Base-by-base conservation (phyloP, 208 protist species). In the Acanthamoeba divionensis region DNA sequence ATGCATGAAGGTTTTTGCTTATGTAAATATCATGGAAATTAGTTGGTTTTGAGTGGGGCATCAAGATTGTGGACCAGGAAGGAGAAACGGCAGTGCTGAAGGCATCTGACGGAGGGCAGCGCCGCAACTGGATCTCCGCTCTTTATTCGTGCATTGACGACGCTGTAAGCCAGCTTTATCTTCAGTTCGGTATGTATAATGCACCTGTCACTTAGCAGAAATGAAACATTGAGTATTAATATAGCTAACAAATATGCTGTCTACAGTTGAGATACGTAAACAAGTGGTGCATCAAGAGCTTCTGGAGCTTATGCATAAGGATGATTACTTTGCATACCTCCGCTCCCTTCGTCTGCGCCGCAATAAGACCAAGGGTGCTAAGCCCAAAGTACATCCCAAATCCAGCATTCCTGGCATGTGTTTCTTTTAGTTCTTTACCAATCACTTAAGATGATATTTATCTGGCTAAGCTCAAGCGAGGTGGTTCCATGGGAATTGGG, bases 111-210 rank as follows among this genome's bases (percentile, higher is more conserved):
- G n/a, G n/a, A n/a, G n/a, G n/a, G n/a, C n/a, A n/a, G n/a, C n/a
- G n/a, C n/a, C 54, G 29, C 31, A 45, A 45, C 15, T 82, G 71
- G 71, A 45, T 82, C 2, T 52, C 54, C 48, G 71, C 54, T 31
- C 71, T 82, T 15, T 82, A 82, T 52, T 82, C 71, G 71, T 82
- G 71, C 71, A 82, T 82, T 13, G 71, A 82, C 47, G 71, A 82
- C 47, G 44, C 71, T 21, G 71, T 82, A 15, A 63, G 48, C 45
- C 54, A 82, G 47, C 71, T 63, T 33, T 82, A 82, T 33, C 71
- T 82, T 12, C 71, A 52, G 29, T 36, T 82, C 29, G 71, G 71
- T 57, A 77, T 69, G 6, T 45, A 38, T 77, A 77, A 55, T 77
- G 36, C 12, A 31, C 36, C 65, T 10, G 12, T 21, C 65, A 5